These are phyloP conservation scores for Poa pratensis DNA, from an alignment of 176 grass and related monocot genomes.

Conservation along the genomic window DNA sequence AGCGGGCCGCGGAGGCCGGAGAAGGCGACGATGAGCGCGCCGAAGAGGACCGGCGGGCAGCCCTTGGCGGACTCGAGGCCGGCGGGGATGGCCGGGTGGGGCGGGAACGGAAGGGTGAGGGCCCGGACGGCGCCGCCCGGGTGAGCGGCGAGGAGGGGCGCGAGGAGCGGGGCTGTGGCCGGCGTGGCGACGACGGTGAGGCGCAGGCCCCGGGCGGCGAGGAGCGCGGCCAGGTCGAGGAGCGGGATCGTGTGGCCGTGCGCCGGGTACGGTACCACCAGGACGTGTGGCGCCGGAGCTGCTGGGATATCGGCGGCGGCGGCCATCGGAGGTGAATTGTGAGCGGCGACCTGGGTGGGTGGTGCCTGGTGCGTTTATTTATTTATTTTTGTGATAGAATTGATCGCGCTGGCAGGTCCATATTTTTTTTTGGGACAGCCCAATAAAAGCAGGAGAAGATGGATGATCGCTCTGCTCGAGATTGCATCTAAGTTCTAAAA, in stretches of 20 bases:
- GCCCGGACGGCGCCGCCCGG: slow-evolving; percentile 27
- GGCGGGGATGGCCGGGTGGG: slow-evolving; percentile 44
- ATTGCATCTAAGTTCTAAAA: no score
- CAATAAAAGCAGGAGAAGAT: no score
- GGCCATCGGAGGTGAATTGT: no score
- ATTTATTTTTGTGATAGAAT: no score
- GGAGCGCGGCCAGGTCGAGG: slow-evolving; percentile 52
- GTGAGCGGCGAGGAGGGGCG: slow-evolving; percentile 49
- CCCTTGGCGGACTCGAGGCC: slow-evolving; percentile 48
- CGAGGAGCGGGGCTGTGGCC: slow-evolving; percentile 44
- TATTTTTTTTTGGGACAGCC: no score
- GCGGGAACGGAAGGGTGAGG: slow-evolving; percentile 61
- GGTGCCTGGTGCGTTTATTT: no score
- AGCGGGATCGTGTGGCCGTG: slow-evolving; percentile 69
- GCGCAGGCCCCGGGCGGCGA: slow-evolving; percentile 40
- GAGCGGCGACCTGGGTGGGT: no score
- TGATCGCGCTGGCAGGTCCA: no score
- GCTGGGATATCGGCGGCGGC: neutral
- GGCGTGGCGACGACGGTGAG: slow-evolving; percentile 59
- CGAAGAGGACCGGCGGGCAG: neutral
- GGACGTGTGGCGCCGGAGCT: slow-evolving; percentile 40
- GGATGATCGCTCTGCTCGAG: no score
- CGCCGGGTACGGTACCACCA: slow-evolving; percentile 63
- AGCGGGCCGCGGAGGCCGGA: slow-evolving; percentile 37
- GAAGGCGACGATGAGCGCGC: slow-evolving; percentile 29